Percentiles rank a stretch among this genome's conserved stretches.
Evolutionary conservation across 345 rosid genomes (phyloP).

Genomic region (Sonneratia alba): DNA sequence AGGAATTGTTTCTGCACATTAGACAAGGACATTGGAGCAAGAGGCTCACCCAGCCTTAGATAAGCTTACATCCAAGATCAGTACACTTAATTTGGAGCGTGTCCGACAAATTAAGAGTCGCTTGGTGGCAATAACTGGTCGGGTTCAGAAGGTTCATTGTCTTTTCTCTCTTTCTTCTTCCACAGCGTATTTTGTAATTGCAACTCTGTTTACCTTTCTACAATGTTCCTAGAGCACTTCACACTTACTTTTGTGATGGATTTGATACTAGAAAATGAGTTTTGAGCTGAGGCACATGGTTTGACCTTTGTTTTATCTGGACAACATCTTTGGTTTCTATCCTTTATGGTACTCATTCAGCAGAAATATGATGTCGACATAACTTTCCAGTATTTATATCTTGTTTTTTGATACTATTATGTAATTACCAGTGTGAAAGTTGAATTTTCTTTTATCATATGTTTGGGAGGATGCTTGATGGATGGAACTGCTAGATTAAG

Average conservation of each 20-base stretch:
- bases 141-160: slow-evolving; percentile 54
- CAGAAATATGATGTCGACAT: neutral
- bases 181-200: neutral
- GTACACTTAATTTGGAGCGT: slow-evolving; percentile 61
- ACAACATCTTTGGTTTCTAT: neutral
- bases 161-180: neutral
- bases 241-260: neutral
- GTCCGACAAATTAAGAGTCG: slow-evolving; percentile 67
- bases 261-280: neutral
- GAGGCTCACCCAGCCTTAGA: slow-evolving; percentile 70
- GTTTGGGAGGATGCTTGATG: neutral
- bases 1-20: slow-evolving; percentile 10
- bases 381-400: too few relatives aligned
- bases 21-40: slow-evolving; percentile 54
- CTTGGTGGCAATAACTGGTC: slow-evolving; percentile 58
- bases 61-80: slow-evolving; percentile 62
- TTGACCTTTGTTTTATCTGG: neutral
- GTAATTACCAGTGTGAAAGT: neutral
- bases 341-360: neutral
- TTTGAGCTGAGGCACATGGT: neutral
- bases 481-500: neutral
- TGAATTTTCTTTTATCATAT: neutral
- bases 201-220: neutral
- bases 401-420: too few relatives aligned
- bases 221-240: neutral